phyloP scores from a whole-genome alignment of 139 green algal species.

The Yamagishiella unicocca region DNA sequence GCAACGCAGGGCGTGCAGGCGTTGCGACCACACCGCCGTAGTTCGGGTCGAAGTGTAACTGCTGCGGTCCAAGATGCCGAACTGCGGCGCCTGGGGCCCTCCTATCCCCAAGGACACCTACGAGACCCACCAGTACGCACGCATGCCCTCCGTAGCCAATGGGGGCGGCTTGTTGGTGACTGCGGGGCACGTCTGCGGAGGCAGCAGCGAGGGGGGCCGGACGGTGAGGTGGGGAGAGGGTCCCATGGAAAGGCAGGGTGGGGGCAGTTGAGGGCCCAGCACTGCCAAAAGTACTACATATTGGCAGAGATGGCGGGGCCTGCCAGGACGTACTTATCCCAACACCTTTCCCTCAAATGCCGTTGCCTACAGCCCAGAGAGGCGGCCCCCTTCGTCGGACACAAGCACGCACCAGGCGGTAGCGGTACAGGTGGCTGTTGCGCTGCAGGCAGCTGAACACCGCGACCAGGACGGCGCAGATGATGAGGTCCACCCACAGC shows the following conservation, averaged over 20 bases:
- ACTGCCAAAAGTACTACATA: too few relatives aligned
- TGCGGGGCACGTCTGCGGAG: background rate
- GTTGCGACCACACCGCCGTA: too few relatives aligned
- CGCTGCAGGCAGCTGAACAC: constrained; percentile 29
- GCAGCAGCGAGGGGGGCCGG: background rate
- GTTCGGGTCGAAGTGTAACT: too few relatives aligned
- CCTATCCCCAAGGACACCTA: too few relatives aligned
- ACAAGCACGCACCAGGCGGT: constrained; percentile 25
- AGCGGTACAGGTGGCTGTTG: constrained; percentile 2
- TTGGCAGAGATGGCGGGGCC: too few relatives aligned
- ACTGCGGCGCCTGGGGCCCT: too few relatives aligned
- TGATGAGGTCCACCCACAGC: constrained; percentile 15
- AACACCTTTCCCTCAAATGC: background rate
- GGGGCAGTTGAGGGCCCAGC: too few relatives aligned
- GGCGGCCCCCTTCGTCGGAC: too few relatives aligned
- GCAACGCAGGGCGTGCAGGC: too few relatives aligned
- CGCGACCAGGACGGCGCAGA: background rate
- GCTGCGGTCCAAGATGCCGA: too few relatives aligned
- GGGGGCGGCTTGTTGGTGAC: constrained; percentile 29
- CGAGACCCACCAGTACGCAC: constrained; percentile 3
- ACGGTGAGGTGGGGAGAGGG: background rate
- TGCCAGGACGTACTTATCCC: too few relatives aligned
- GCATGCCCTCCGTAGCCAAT: background rate
- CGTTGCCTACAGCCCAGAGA: background rate
- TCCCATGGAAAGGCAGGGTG: background rate